Percentiles rank a stretch among this genome's conserved stretches.
Evolutionary conservation across 192 early-diverging fungal species (phyloP).

Genomic region (Cetraspora pellucida): DNA sequence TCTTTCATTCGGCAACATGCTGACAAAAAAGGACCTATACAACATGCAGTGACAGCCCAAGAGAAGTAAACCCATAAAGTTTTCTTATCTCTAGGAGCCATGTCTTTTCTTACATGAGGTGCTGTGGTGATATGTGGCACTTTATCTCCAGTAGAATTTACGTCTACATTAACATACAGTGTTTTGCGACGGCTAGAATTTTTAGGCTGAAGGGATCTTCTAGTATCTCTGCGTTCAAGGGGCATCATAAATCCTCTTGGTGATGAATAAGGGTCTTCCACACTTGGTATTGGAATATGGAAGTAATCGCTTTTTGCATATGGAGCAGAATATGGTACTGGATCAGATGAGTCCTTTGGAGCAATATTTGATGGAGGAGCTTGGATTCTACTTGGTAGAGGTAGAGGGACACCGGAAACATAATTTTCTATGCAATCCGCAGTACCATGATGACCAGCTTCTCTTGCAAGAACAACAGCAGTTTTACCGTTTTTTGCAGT

Average conservation of each 20-base stretch:
- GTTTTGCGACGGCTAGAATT: background rate
- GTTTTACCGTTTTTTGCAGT: slow-evolving; percentile 44
- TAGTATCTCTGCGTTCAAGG: background rate
- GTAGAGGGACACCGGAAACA: background rate
- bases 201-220: slow-evolving; percentile 20
- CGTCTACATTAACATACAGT: background rate
- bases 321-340: background rate
- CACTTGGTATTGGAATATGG: background rate
- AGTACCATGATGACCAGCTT: slow-evolving; percentile 39
- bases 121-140: background rate
- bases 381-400: background rate
- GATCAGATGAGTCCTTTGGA: background rate
- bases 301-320: too few relatives aligned
- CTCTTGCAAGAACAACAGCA: slow-evolving; percentile 40
- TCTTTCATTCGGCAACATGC: slow-evolving; percentile 30
- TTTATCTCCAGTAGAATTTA: background rate
- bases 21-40: slow-evolving; percentile 26
- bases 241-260: slow-evolving; percentile 27
- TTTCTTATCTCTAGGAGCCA: slow-evolving; percentile 21
- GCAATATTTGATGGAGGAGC: background rate
- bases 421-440: slow-evolving; percentile 41
- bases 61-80: slow-evolving; percentile 33
- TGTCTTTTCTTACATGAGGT: slow-evolving; percentile 32
- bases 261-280: background rate
- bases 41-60: slow-evolving; percentile 27